These are phyloP conservation scores for Boletus rex-veris DNA, from an alignment of 768 basidiomycete genomes.

Conservation along the genomic window DNA sequence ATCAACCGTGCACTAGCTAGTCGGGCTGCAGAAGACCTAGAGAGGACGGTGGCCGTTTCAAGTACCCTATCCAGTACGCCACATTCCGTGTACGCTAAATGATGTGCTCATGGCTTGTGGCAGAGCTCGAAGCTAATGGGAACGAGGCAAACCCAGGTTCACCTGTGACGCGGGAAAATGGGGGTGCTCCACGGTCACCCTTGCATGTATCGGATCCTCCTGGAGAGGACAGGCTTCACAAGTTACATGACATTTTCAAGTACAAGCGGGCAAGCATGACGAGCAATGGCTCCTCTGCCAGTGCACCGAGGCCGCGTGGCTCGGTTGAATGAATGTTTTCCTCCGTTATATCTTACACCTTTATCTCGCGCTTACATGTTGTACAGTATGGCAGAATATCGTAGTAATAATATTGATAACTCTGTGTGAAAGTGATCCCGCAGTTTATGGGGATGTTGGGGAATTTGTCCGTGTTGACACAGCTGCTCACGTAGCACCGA, in stretches of 20 bases:
- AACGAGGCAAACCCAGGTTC: slow-evolving; percentile 35
- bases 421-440: no score
- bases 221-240: slow-evolving; percentile 64
- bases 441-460: not conserved
- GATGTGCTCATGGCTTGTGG: slow-evolving; percentile 7
- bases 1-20: slow-evolving; percentile 85
- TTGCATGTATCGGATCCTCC: slow-evolving; percentile 32
- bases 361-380: slow-evolving; percentile 18
- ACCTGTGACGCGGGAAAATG: slow-evolving; percentile 30
- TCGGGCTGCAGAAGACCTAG: slow-evolving; percentile 83
- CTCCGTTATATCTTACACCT: slow-evolving; percentile 16
- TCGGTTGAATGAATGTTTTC: slow-evolving; percentile 19
- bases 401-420: slow-evolving; percentile 13
- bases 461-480: slow-evolving; percentile 31
- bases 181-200: slow-evolving; percentile 35
- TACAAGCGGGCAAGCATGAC: slow-evolving; percentile 65
- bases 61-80: slow-evolving; percentile 75
- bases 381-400: slow-evolving; percentile 28
- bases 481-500: not conserved
- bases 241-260: slow-evolving; percentile 79
- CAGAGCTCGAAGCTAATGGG: slow-evolving; percentile 64
- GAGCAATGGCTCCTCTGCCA: slow-evolving; percentile 40
- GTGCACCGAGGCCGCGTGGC: slow-evolving; percentile 14
- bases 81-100: not conserved
- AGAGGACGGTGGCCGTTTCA: slow-evolving; percentile 76